A percentile compares a stretch with the other conserved stretches of the same genome.
phyloP scores from a whole-genome alignment of 306 rosid genomes.

The Datisca glomerata region DNA sequence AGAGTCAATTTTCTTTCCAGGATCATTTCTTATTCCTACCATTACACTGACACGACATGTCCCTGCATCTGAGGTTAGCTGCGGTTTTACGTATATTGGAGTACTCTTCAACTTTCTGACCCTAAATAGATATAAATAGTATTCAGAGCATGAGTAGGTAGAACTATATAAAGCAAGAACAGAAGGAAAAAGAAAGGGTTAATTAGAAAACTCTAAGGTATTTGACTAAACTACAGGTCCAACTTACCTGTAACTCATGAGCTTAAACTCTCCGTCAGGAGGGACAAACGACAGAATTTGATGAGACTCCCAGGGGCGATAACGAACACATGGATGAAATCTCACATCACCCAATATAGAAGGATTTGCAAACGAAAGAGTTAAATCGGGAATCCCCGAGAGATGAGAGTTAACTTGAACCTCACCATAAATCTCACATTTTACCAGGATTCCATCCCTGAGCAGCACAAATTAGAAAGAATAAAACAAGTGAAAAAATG shows the following conservation, averaged over 20 bases:
- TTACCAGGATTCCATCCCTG: conserved; percentile 82
- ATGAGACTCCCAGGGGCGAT: conserved; percentile 82
- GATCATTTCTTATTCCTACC: conserved; percentile 80
- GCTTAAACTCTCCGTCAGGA: conserved; percentile 92
- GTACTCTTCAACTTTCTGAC: conserved; percentile 78
- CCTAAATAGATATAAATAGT: conserved; percentile 37
- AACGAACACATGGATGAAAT: conserved; percentile 85
- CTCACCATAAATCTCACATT: conserved; percentile 81
- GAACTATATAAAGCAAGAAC: no score
- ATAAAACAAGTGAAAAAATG: conserved; percentile 1
- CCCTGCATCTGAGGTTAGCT: conserved; percentile 70
- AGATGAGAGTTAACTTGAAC: conserved; percentile 91
- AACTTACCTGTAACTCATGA: conserved; percentile 80
- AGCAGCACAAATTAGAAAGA: conserved; percentile 12
- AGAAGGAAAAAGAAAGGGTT: no score
- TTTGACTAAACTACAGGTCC: neutral
- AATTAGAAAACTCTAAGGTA: no score
- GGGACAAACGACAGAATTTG: conserved; percentile 93
- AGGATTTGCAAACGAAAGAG: conserved; percentile 80
- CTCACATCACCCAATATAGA: conserved; percentile 81
- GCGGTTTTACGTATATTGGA: conserved; percentile 90
- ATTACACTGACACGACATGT: conserved; percentile 60
- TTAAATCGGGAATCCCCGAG: conserved; percentile 85
- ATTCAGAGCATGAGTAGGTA: no score
- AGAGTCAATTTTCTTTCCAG: conserved; percentile 73